These are phyloP conservation scores for Alisma plantagoaquatica DNA, from an alignment of 106 monocot genomes.

Conservation along the genomic window DNA sequence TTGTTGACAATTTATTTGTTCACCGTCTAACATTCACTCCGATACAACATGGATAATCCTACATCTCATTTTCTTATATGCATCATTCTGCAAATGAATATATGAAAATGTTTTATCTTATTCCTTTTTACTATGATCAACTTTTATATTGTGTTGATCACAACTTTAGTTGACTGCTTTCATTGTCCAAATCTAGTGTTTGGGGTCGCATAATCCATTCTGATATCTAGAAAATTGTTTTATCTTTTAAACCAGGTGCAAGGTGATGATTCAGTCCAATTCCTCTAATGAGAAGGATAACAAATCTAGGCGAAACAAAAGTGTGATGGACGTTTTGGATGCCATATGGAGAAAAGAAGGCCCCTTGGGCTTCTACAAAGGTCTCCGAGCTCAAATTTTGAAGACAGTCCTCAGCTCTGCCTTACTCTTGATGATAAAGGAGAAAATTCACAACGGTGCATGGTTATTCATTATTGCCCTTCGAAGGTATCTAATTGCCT, in stretches of 20 bases:
- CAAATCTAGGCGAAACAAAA: constrained; percentile 34
- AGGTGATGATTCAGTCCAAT: constrained; percentile 80
- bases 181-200: too few relatives aligned
- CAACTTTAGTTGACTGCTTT: too few relatives aligned
- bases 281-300: constrained; percentile 24
- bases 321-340: constrained; percentile 30
- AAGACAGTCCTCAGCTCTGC: constrained; percentile 91
- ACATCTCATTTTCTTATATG: too few relatives aligned
- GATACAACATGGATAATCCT: too few relatives aligned
- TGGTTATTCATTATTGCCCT: constrained; percentile 74
- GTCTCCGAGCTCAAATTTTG: constrained; percentile 75
- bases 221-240: too few relatives aligned
- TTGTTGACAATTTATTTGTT: too few relatives aligned
- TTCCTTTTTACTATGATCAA: too few relatives aligned
- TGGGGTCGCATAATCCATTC: too few relatives aligned
- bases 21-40: too few relatives aligned
- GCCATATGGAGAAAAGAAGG: constrained; percentile 71
- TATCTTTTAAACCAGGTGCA: constrained; percentile 59
- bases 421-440: constrained; percentile 85
- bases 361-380: constrained; percentile 72
- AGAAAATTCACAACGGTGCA: constrained; percentile 59
- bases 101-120: too few relatives aligned
- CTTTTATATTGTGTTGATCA: too few relatives aligned
- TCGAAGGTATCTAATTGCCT: constrained; percentile 35
- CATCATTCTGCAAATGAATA: too few relatives aligned